Base-by-base conservation (phyloP, 2,329 filamentous ascomycete genomes). In the Alternaria arborescens region DNA sequence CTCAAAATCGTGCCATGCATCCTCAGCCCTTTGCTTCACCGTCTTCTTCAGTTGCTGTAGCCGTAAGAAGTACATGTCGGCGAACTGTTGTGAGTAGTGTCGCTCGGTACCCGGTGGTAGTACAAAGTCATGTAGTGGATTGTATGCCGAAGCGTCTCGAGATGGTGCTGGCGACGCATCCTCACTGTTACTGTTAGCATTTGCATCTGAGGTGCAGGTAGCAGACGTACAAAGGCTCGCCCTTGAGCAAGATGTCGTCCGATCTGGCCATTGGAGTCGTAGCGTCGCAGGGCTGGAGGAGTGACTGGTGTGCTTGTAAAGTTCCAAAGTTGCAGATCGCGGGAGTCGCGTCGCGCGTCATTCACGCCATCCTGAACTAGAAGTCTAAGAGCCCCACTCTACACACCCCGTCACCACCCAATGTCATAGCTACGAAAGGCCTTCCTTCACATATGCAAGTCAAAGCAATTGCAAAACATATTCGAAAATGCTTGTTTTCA, bases 1-100 rank as follows among this genome's bases (percentile, higher is more conserved):
- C 77, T 83, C 86, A 55, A 92, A 90, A 52, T 87, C 90, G 47
- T 87, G 85, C 93, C 95, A 99, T 7, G 90, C 88, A 34, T 89
- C 88, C 16, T 82, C 80, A 0, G 94, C 94, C 52, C 91, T 85
- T 64, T 86, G 80, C 70, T 97, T 92, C 0, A 97, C 91, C 0
- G 87, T 86, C 10, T 93, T 91, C 80, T 94, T 97, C 77, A 99
- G 87, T 79, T 91, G 91, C 38, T 92, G 88, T 24, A 99, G 86
- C 12, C 95, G 91, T 70, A 97, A 78, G 77, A 97, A 99, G 84
- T 99, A 99, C 88, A 98, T 94, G 79, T 99, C 95, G 64, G 91
- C 92, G 86, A 92, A 99, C 81, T 99, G 95, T 78, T 98, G 95
- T 77, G 94, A 85, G 78, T 98, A 99, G 55, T 93, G 90, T 63